Evolutionary conservation across 2,329 filamentous ascomycete species (phyloP).

Genomic region (Pestalotiopsis sp.): DNA sequence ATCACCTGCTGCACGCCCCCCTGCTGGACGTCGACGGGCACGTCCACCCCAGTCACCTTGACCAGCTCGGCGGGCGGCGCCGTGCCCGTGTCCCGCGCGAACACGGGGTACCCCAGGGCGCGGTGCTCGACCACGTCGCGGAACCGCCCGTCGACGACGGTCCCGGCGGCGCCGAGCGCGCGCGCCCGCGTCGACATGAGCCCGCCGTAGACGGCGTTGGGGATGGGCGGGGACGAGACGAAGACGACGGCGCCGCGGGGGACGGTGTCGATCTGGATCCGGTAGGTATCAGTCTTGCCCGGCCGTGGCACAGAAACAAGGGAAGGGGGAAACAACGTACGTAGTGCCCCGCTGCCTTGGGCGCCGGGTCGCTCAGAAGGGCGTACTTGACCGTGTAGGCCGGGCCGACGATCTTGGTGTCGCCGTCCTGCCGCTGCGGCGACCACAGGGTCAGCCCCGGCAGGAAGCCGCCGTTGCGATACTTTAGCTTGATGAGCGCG

Average conservation of each 20-base stretch:
- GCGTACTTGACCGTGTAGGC: slow-evolving; percentile 59
- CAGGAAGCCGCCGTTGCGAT: slow-evolving; percentile 54
- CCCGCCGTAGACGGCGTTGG: slow-evolving; percentile 57
- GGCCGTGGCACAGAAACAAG: too few species aligned
- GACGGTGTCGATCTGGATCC: slow-evolving; percentile 54
- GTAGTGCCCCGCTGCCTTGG: slow-evolving; percentile 49
- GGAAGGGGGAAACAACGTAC: slow-evolving; percentile 29
- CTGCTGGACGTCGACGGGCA: slow-evolving; percentile 39
- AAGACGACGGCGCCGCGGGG: slow-evolving; percentile 51
- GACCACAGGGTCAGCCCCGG: slow-evolving; percentile 58
- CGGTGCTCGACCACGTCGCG: slow-evolving; percentile 57
- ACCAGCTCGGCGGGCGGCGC: slow-evolving; percentile 43
- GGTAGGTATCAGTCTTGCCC: too few species aligned
- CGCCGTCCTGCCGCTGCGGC: slow-evolving; percentile 49
- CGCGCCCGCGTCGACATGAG: slow-evolving; percentile 54
- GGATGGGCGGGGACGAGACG: slow-evolving; percentile 48
- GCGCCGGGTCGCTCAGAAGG: slow-evolving; percentile 45
- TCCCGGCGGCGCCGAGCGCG: slow-evolving; percentile 45
- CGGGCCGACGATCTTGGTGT: slow-evolving; percentile 55
- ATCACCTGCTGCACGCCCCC: slow-evolving; percentile 35
- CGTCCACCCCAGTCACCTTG: slow-evolving; percentile 45
- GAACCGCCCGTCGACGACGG: slow-evolving; percentile 54
- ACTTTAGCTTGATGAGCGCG: slow-evolving; percentile 51
- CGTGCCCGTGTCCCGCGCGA: slow-evolving; percentile 46
- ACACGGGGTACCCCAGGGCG: slow-evolving; percentile 47